These are phyloP conservation scores for Jackrogersella minutella DNA, from an alignment of 495 filamentous ascomycete species.

Conservation along the genomic window DNA sequence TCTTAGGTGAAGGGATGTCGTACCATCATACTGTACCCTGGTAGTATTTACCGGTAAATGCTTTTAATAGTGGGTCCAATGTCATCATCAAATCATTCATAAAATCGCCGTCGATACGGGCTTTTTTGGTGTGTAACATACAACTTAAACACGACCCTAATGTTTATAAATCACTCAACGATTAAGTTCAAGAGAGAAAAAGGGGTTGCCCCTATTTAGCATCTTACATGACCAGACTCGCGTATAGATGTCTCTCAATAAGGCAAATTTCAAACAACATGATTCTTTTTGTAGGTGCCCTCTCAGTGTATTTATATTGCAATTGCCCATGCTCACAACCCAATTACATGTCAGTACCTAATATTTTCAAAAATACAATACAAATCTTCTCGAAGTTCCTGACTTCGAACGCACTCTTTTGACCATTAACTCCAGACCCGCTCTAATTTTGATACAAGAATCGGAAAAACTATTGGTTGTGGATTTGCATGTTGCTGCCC, in stretches of 20 bases:
- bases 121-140: conserved; percentile 2
- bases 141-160: neutral
- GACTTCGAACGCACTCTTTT: conserved; percentile 7
- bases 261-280: conserved; percentile 4
- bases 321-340: neutral
- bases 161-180: neutral
- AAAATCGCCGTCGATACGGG: neutral
- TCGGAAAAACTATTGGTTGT: conserved; percentile 8
- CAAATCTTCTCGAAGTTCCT: conserved; percentile 17
- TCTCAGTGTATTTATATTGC: neutral
- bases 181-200: neutral
- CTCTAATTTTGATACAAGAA: conserved; percentile 32
- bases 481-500: neutral
- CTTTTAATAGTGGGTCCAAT: conserved; percentile 15
- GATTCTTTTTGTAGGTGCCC: neutral
- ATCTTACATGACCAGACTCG: neutral
- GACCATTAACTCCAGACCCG: conserved; percentile 16
- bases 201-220: neutral
- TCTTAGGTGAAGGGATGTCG: conserved; percentile 9
- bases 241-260: neutral
- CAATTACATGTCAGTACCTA: neutral
- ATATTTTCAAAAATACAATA: conserved; percentile 2
- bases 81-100: conserved; percentile 15
- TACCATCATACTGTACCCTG: too few relatives aligned
- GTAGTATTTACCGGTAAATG: neutral